Percentiles rank a stretch among this genome's conserved stretches.
Conservation (phyloP, 1,284 basidiomycete genomes). For the Ustilago curta region DNA sequence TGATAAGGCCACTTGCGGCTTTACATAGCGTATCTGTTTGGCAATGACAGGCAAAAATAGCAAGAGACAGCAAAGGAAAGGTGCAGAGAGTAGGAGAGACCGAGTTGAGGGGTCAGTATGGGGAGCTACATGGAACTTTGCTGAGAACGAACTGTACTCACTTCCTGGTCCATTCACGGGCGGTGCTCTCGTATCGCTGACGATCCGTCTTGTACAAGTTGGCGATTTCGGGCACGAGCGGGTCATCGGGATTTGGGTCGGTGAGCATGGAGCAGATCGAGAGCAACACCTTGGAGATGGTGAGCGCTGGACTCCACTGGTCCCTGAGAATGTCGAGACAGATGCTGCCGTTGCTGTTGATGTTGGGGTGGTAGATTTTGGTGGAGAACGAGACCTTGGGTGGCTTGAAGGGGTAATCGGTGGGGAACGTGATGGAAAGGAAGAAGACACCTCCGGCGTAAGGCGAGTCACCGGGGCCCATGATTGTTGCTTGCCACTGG, state of each 20-base stretch:
- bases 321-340: constrained; percentile 97
- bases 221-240: constrained; percentile 69
- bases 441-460: constrained; percentile 67
- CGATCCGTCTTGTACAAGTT: constrained; percentile 69
- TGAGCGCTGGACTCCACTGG: constrained; percentile 83
- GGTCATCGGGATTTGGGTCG: constrained; percentile 69
- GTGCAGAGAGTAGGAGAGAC: too few species aligned
- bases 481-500: constrained; percentile 70
- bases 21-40: constrained; percentile 51
- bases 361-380: constrained; percentile 91
- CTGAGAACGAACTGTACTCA: constrained; percentile 29
- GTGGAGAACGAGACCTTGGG: constrained; percentile 99
- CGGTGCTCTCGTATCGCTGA: constrained; percentile 68
- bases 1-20: constrained; percentile 14
- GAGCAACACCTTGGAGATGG: constrained; percentile 83
- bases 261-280: constrained; percentile 69
- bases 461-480: constrained; percentile 67
- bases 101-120: neutral
- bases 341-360: constrained; percentile 98
- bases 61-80: neutral
- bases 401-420: constrained; percentile 74
- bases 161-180: constrained; percentile 69
- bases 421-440: constrained; percentile 77
- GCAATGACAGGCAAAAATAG: neutral
- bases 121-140: neutral